Base-by-base conservation (phyloP, 2,329 filamentous ascomycete species). In the Microascus cirrosus region DNA sequence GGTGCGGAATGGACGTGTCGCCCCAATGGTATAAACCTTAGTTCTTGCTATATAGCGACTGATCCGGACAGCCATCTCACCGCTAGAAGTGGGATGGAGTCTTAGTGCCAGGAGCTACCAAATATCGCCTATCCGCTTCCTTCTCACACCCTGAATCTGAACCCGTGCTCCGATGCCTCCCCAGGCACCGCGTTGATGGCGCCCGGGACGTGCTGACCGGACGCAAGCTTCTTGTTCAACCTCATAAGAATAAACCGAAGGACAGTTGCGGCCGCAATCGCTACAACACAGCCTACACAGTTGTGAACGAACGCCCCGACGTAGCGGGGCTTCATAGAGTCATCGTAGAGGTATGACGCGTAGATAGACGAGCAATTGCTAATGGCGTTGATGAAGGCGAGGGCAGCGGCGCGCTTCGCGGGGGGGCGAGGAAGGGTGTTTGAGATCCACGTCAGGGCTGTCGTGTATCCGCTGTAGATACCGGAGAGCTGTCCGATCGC, bases 351-450 rank as follows among this genome's bases (percentile, higher is more conserved):
- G 64, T 87, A 87, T 58, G 75, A 79, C 0, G 84, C 83, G 65
- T 86, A 91, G 62, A 92, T 91, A 54, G 79, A 83, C 50, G 81
- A 82, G 12, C 78, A 76, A 67, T 92, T 69, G 10, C 61, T 63
- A 13, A 66, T 60, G 42, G 85, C 84, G 66, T 93, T 93, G 70
- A 92, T 89, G 61, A 86, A 84, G 1, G 87, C 89, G 5, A 93
- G 69, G 0, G 86, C 87, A 0, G 86, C 75, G 1, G 77, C 77
- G 60, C 87, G 80, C 73, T 92, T 92, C 2, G 87, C 84, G 0
- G 87, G 86, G 3, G 89, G 89, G 5, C 88, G 81, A 0, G 88
- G 87, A 56, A 93, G 77, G 1, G 84, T 86, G 66, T 87, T 89
- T 53, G 80, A 83, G 62, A 92, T 90, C 89, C 89, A 94, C 2